Base-by-base conservation (phyloP, 768 basidiomycete genomes). In the Naganishia friedmannii region DNA sequence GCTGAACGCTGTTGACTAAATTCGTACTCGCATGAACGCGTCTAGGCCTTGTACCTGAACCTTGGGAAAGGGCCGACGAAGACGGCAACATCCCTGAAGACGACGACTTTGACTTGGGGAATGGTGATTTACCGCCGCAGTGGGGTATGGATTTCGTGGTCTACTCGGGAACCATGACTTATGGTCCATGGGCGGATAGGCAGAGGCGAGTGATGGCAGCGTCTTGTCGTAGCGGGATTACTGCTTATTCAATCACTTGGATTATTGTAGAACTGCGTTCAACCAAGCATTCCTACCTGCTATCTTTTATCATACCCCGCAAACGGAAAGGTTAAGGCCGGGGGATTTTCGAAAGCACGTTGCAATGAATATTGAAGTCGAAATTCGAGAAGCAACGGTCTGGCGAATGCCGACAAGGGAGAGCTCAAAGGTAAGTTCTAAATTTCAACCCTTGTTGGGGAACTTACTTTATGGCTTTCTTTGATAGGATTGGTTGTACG, bases 161-260 rank as follows among this genome's bases (percentile, higher is more conserved):
- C n/a, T 83, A 87, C 69, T 88, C 88, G 21, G 94, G 92, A 0
- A 79, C 85, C 42, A 73, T 96, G 42, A 86, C 87, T 23, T 98
- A 97, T 77, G 95, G 95, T 5, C 95, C 95, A 3, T 98, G 95
- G 95, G 90, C 93, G 28, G 95, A 98, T 82, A 86, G 94, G 29
- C 95, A 96, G 80, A 85, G 93, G 91, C 88, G 76, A 74, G 82
- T 60, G 70, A 26, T 31, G 7, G 48, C 28, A 31, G 15, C 19
- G 10, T 26, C n/a, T 37, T 26, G 23, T 53, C 8, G 0, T 34
- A n/a, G 1, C 15, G 1, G 5, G 66, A 31, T 48, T 66, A 28
- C 32, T 66, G 39, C 15, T 51, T 7, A 51, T 21, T 51, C 48
- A 70, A 21, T 34, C 9, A 13, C 4, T 28, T 45, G 3, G 17